Evolutionary conservation across 2,329 filamentous ascomycete genomes (phyloP).

Genomic region (Biscogniauxia mediterranea): DNA sequence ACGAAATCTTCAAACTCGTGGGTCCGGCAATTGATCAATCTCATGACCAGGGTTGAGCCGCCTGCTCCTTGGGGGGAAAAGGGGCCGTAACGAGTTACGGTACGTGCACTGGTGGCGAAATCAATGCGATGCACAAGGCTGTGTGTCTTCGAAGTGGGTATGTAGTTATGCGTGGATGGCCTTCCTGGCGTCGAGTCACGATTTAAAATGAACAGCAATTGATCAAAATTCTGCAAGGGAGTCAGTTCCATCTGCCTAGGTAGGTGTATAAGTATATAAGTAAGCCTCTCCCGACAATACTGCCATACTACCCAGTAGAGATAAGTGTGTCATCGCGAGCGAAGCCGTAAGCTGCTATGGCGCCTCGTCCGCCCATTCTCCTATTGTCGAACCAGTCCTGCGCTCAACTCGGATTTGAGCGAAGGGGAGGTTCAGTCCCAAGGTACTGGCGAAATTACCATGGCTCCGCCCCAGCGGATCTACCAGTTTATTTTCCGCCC

Average conservation of each 20-base stretch:
- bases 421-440: not conserved
- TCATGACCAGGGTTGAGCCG: not conserved
- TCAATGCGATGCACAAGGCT: not conserved
- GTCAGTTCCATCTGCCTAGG: not conserved
- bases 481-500: not conserved
- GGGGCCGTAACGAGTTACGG: not conserved
- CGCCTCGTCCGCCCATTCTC: not conserved
- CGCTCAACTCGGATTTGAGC: not conserved
- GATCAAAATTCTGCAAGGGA: not conserved
- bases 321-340: not conserved
- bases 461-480: not conserved
- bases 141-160: not conserved
- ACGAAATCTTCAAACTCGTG: not conserved
- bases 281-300: not conserved
- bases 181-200: not conserved
- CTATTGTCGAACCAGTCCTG: not conserved
- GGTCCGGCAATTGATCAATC: not conserved
- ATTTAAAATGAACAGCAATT: not conserved
- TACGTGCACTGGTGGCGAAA: not conserved
- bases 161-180: not conserved
- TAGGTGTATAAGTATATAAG: not conserved
- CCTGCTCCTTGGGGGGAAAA: not conserved
- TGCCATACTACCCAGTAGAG: not conserved
- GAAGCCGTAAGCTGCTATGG: not conserved
- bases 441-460: not conserved